Evolutionary conservation across 139 green algal species (phyloP).

Genomic region (Chlorella sp.): DNA sequence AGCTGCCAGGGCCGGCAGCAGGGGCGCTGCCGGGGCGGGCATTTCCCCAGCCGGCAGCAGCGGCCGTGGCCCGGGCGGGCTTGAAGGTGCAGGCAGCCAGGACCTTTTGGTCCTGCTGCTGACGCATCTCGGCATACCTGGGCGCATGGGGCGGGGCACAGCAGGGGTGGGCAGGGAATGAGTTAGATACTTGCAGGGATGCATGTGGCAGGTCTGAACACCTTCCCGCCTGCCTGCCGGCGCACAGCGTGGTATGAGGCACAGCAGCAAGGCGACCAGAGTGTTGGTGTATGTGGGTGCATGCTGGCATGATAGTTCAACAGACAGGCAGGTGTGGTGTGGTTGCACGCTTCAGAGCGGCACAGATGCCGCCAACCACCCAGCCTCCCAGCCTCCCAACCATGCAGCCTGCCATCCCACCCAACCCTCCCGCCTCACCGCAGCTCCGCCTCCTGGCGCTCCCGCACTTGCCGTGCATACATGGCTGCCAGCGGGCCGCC

Average conservation of each 20-base stretch:
- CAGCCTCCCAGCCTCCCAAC: too few species aligned
- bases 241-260: too few species aligned
- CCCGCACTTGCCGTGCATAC: not conserved
- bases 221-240: too few species aligned
- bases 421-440: not conserved
- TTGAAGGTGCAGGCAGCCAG: constrained; percentile 1
- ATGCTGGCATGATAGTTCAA: not conserved
- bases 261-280: not conserved
- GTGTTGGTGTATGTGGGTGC: not conserved
- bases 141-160: too few species aligned
- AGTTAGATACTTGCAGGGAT: not conserved
- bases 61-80: not conserved
- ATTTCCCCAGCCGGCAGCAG: not conserved
- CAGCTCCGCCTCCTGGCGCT: not conserved
- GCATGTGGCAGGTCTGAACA: too few species aligned
- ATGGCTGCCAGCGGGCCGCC: not conserved
- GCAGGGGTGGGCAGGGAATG: not conserved
- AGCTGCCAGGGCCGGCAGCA: not conserved
- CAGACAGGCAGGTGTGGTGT: not conserved
- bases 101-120: not conserved
- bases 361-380: not conserved
- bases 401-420: not conserved
- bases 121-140: not conserved
- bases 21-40: not conserved
- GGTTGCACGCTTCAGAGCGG: not conserved